Evolutionary conservation across 208 protist genomes (phyloP), one percentile per base, ranked within the genome.

Genomic region (Histomonas meleagridis): DNA sequence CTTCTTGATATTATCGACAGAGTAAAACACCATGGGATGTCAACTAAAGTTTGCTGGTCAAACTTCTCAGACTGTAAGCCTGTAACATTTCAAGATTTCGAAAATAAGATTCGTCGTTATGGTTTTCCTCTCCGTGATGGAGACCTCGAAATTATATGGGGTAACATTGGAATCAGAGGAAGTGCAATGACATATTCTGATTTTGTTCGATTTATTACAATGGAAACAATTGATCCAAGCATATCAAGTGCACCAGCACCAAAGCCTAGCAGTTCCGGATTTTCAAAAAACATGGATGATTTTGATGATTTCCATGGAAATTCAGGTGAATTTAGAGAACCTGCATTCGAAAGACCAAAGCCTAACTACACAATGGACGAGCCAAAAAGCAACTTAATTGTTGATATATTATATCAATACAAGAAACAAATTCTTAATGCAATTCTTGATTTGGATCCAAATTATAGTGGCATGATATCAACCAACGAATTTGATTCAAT

Each of bases 161-260:
- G 21, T 7, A 65, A 65, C 23, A 65, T 65, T n/a, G 60, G n/a
- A 65, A 10, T 28, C 7, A 65, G n/a, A n/a, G 60, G 60, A n/a
- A 10, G 3, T 5, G 23, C 7, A 5, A 65, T 65, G 60, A 5
- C 18, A n/a, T 65, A 65, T 65, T 65, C 60, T 5, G 60, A 65
- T 65, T 65, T 65, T 65, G 60, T 65, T 12, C 60, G 60, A n/a
- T 65, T 65, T 65, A 65, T 65, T n/a, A 65, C 60, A n/a, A 65
- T 65, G 60, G 60, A 65, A 12, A 65, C 7, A 65, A 65, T 65
- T n/a, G 60, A 65, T 65, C 18, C 60, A 12, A 65, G 23, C 23
- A 65, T 32, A 65, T 10, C 21, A 3, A 26, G 16, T 5, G 7
- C 7, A n/a, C 3, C 21, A 12, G 16, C 60, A n/a, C 60, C 18